phyloP scores from a whole-genome alignment of 148 eudicot genomes.

The Persicaria tinctoria region DNA sequence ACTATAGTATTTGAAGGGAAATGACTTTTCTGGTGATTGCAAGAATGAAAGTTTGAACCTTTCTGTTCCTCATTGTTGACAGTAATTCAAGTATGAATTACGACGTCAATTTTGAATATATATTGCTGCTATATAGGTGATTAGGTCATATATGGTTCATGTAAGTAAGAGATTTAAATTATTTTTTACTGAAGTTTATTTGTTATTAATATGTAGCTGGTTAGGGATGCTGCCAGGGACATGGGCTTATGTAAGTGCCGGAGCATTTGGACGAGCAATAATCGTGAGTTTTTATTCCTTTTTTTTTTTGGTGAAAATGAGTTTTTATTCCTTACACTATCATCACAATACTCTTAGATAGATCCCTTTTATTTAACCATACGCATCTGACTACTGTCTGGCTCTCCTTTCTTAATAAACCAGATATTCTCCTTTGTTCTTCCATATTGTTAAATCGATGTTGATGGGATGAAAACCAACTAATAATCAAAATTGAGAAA shows the following conservation, averaged over 20 bases:
- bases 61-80: background rate
- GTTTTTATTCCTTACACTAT: background rate
- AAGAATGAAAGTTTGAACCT: background rate
- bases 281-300: slow-evolving; percentile 48
- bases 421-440: background rate
- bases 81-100: background rate
- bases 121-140: background rate
- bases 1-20: background rate
- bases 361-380: background rate
- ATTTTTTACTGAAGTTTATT: background rate
- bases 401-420: background rate
- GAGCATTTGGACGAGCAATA: slow-evolving; percentile 97
- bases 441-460: background rate
- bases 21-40: background rate
- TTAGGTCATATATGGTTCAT: background rate
- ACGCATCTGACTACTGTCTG: background rate
- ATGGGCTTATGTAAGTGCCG: slow-evolving; percentile 98
- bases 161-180: background rate
- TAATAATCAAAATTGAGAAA: background rate
- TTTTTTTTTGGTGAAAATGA: background rate
- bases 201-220: slow-evolving; percentile 62
- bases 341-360: background rate
- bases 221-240: slow-evolving; percentile 96
- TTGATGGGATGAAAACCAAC: background rate
- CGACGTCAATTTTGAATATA: background rate